phyloP scores from a whole-genome alignment of 2,329 filamentous ascomycete species.

The Trichoderma polysporum region DNA sequence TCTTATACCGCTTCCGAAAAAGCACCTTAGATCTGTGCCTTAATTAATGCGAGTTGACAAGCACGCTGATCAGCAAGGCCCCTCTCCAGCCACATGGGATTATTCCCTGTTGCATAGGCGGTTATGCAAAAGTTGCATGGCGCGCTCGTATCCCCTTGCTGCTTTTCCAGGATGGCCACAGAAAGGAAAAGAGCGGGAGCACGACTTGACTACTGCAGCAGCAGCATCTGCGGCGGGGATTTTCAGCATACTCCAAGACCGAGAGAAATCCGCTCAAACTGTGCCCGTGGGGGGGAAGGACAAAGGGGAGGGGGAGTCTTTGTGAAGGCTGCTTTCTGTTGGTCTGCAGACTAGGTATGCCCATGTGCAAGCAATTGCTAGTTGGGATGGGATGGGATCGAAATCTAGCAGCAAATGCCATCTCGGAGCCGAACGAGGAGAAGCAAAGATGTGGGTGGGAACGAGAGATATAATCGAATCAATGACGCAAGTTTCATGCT shows the following conservation, averaged over 20 bases:
- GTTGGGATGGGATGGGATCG: not conserved
- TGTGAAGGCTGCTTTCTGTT: not conserved
- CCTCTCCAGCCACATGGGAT: constrained; percentile 13
- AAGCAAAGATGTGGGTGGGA: not conserved
- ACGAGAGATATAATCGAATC: not conserved
- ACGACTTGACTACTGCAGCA: not conserved
- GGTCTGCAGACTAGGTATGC: not conserved
- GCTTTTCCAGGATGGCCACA: not conserved
- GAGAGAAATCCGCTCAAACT: not conserved
- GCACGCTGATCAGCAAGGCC: constrained; percentile 9
- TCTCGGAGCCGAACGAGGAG: constrained; percentile 4
- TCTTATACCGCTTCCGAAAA: constrained; percentile 9
- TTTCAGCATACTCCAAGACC: not conserved
- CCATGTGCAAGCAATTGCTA: not conserved
- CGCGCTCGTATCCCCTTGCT: constrained; percentile 3
- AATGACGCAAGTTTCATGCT: constrained; percentile 13
- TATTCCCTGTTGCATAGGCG: constrained; percentile 16
- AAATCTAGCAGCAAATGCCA: constrained; percentile 7
- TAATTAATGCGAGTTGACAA: constrained; percentile 19
- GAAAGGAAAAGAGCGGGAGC: not conserved
- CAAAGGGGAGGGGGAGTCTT: not conserved
- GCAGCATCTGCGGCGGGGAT: not conserved
- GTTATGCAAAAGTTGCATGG: constrained; percentile 15
- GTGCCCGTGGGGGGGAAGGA: not conserved
- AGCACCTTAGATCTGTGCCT: constrained; percentile 12